Percentiles rank a stretch among this genome's conserved stretches.
Conservation (phyloP, 352 stramenopile genomes). For the Saprolegnia diclina region DNA sequence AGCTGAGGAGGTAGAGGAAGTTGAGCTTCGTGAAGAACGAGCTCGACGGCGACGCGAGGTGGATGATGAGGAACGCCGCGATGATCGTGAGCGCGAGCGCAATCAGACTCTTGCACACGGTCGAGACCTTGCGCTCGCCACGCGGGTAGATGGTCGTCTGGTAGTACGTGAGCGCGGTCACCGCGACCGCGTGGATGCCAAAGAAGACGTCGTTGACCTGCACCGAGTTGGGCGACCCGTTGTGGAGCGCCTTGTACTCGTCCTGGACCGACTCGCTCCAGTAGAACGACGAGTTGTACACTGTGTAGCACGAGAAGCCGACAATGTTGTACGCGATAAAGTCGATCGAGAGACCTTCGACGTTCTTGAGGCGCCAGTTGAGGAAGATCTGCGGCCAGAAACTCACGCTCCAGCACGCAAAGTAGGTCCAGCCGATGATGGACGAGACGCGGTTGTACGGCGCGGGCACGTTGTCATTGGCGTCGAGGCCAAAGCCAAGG, state of each 20-base stretch:
- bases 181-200: constrained; percentile 86
- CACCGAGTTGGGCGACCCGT: constrained; percentile 77
- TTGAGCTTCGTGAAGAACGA: constrained; percentile 84
- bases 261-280: constrained; percentile 81
- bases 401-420: constrained; percentile 86
- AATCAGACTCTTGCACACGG: constrained; percentile 16
- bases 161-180: constrained; percentile 85
- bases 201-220: constrained; percentile 93
- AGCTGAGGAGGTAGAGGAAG: constrained; percentile 91
- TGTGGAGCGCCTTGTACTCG: constrained; percentile 79
- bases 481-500: constrained; percentile 54
- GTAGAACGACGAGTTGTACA: constrained; percentile 93
- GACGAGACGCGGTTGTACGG: constrained; percentile 82
- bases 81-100: constrained; percentile 37
- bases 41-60: constrained; percentile 36
- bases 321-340: constrained; percentile 93
- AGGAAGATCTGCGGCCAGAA: constrained; percentile 92
- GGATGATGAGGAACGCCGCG: constrained; percentile 48
- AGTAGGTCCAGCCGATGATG: constrained; percentile 89
- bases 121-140: constrained; percentile 50
- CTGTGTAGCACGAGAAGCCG: constrained; percentile 91
- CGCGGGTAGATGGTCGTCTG: constrained; percentile 90
- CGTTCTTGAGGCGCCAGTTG: constrained; percentile 86
- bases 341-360: constrained; percentile 88
- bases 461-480: constrained; percentile 72